Evolutionary conservation across 2,329 filamentous ascomycete species (phyloP).

Genomic region (Arthrobotrys sphaeroides): DNA sequence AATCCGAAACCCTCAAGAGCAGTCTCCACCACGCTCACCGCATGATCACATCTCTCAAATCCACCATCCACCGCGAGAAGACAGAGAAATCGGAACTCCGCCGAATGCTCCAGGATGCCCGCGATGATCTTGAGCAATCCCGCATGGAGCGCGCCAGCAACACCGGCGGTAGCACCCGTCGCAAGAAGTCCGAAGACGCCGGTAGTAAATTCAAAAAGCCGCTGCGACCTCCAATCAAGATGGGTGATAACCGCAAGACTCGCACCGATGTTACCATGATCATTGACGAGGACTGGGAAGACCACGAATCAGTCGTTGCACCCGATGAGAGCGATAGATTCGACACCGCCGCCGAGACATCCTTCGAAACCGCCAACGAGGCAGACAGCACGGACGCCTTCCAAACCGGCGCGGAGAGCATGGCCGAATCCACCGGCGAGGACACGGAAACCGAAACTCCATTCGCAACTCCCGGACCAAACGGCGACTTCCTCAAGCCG

Average conservation of each 20-base stretch:
- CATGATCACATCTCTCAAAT: slow-evolving; percentile 94
- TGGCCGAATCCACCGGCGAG: slow-evolving; percentile 74
- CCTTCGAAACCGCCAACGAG: slow-evolving; percentile 70
- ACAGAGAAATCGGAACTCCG: slow-evolving; percentile 96
- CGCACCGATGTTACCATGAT: slow-evolving; percentile 82
- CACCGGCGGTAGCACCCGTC: slow-evolving; percentile 69
- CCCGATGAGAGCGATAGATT: slow-evolving; percentile 74
- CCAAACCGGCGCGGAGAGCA: slow-evolving; percentile 85
- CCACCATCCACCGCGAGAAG: slow-evolving; percentile 96
- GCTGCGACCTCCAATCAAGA: slow-evolving; percentile 70
- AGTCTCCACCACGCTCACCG: slow-evolving; percentile 93
- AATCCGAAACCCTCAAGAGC: slow-evolving; percentile 93
- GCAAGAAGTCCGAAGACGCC: slow-evolving; percentile 70
- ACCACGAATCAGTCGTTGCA: slow-evolving; percentile 59
- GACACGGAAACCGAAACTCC: slow-evolving; percentile 82
- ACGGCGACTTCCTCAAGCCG: slow-evolving; percentile 62
- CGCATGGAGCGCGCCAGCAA: slow-evolving; percentile 61
- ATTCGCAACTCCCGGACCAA: slow-evolving; percentile 59
- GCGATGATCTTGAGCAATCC: slow-evolving; percentile 83
- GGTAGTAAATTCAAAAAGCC: slow-evolving; percentile 79
- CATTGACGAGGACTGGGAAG: slow-evolving; percentile 74
- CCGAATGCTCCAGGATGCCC: slow-evolving; percentile 91
- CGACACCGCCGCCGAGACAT: slow-evolving; percentile 81
- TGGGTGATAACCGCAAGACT: slow-evolving; percentile 78
- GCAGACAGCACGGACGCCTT: slow-evolving; percentile 93